Base-by-base conservation (phyloP, 768 basidiomycete species). In the Russula emetica region DNA sequence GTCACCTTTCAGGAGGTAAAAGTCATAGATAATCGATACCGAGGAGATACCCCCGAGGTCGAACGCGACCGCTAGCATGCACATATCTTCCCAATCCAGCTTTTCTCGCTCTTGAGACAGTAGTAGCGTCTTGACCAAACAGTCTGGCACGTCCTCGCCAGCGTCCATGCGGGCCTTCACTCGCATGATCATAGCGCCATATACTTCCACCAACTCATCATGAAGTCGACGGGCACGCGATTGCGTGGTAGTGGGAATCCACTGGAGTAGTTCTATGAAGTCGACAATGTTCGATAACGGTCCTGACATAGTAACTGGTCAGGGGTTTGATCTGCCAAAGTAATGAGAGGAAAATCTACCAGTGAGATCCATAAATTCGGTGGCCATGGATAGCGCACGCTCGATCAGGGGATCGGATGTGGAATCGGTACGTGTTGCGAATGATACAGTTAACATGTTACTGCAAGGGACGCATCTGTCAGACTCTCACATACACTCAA, bases 371-470 rank as follows among this genome's bases (percentile, higher is more conserved):
- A 80, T 81, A 64, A 80, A 82, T 66, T 80, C 80, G 18, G 74
- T 73, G 16, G 78, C 75, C 53, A 82, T 67, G 30, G 65, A 67
- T 40, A 82, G 73, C 40, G 75, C 76, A 3, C 68, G 69, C 26
- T 61, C 73, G 16, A 79, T 78, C 4, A 79, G 70, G 1, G 78
- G 76, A 54, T 80, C 73, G 16, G 72, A 66, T n/a, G 75, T 74
- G 26, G 72, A 70, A 58, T 76, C 75, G 0, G 78, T 80, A 10
- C 80, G 78, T 20, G 71, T 77, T 1, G 76, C 79, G 64, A 80
- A 81, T 52, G 74, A 72, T 50, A 80, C 74, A 0, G 74, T 75
- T 14, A 81, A 72, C 78, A 81, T 82, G 66, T 80, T 80, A 70
- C 78, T 79, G 42, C 1, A 53, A 30, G 14, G 20, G 28, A 20